Evolutionary conservation across 768 basidiomycete genomes (phyloP).

Genomic region (Dioszegia hungarica): DNA sequence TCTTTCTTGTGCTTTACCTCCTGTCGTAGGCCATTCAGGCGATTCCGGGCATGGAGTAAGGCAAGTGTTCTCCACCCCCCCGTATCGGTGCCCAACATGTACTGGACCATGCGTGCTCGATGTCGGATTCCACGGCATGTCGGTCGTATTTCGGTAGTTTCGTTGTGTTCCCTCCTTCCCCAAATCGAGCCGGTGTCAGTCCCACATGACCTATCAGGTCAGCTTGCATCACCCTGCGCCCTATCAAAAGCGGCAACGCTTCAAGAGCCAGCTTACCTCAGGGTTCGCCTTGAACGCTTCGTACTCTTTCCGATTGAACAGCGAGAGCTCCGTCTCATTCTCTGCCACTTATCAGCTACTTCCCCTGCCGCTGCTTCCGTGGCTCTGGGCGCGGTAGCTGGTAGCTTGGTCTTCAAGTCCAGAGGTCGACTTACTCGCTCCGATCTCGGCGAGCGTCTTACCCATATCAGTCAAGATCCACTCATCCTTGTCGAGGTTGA

Average conservation of each 20-base stretch:
- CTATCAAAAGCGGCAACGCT: too few species aligned
- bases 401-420: background rate
- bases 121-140: too few species aligned
- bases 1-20: too few species aligned
- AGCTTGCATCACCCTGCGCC: too few species aligned
- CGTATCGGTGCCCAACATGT: too few species aligned
- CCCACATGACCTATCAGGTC: background rate
- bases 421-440: slow-evolving; percentile 64
- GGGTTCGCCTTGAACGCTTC: slow-evolving; percentile 78
- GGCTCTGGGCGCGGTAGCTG: too few species aligned
- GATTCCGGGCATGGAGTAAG: too few species aligned
- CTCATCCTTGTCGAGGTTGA: slow-evolving; percentile 86
- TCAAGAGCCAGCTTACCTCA: slow-evolving; percentile 54
- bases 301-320: slow-evolving; percentile 75
- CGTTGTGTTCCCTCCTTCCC: background rate
- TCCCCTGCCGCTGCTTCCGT: too few species aligned
- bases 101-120: too few species aligned
- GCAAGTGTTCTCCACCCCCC: too few species aligned
- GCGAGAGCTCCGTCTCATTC: slow-evolving; percentile 91
- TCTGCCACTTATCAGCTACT: slow-evolving; percentile 54
- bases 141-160: background rate
- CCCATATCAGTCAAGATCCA: slow-evolving; percentile 75
- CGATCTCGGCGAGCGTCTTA: slow-evolving; percentile 63
- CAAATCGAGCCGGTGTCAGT: too few species aligned
- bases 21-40: too few species aligned